Evolutionary conservation across 1,284 basidiomycete genomes (phyloP).

Genomic region (Microbotryomycetes sp.): DNA sequence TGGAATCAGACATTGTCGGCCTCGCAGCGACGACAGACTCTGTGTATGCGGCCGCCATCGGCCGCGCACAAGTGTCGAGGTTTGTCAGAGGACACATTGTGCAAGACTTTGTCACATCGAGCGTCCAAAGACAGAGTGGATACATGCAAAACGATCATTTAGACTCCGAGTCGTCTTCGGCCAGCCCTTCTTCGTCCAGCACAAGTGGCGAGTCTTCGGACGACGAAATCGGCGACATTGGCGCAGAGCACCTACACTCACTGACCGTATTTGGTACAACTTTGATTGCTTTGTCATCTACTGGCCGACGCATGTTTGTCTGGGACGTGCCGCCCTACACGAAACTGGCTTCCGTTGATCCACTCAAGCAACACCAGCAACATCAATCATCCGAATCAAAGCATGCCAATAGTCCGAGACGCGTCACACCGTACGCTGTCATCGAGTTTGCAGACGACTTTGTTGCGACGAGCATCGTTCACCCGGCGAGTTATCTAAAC

Average conservation of each 20-base stretch:
- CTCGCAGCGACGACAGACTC: constrained; percentile 77
- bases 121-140: background rate
- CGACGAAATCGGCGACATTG: background rate
- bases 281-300: constrained; percentile 62
- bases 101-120: background rate
- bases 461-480: constrained; percentile 72
- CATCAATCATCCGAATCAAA: constrained; percentile 36
- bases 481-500: constrained; percentile 95
- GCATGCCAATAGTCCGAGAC: background rate
- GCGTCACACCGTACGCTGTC: constrained; percentile 48
- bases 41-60: constrained; percentile 69
- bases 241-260: constrained; percentile 43
- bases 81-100: constrained; percentile 5
- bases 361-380: constrained; percentile 33
- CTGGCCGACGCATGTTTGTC: constrained; percentile 67
- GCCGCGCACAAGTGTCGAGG: constrained; percentile 68
- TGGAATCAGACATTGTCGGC: constrained; percentile 61
- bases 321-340: constrained; percentile 53
- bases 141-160: background rate
- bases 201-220: background rate
- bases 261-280: constrained; percentile 66
- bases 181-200: background rate
- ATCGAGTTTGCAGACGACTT: constrained; percentile 72
- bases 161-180: background rate
- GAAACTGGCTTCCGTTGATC: constrained; percentile 22